phyloP scores from a whole-genome alignment of 106 monocot genomes.

The Ottelia alismoides region DNA sequence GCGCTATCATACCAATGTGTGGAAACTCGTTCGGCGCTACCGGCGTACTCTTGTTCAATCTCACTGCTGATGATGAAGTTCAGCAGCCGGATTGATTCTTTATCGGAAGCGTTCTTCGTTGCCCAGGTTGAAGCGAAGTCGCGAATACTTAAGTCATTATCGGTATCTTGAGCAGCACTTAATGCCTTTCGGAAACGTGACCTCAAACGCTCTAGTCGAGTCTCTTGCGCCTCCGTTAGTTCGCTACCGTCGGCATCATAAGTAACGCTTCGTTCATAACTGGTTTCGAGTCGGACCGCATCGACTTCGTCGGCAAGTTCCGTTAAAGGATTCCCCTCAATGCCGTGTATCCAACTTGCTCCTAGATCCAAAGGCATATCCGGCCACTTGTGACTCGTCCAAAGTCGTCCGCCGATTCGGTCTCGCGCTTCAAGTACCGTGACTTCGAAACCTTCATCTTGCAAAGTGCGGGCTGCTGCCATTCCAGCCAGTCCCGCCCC shows the following conservation, averaged over 20 bases:
- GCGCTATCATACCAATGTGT: slow-evolving; percentile 95
- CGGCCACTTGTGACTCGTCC: slow-evolving; percentile 61
- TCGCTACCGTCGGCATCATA: slow-evolving; percentile 56
- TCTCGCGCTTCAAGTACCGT: slow-evolving; percentile 78
- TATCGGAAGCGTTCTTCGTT: slow-evolving; percentile 59
- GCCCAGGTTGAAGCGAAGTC: slow-evolving; percentile 82
- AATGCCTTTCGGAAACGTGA: slow-evolving; percentile 69
- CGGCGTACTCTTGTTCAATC: slow-evolving; percentile 96
- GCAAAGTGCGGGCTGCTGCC: slow-evolving; percentile 71
- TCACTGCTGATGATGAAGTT: slow-evolving; percentile 87
- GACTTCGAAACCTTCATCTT: slow-evolving; percentile 69
- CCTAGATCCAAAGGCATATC: slow-evolving; percentile 81
- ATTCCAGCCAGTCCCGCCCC: slow-evolving; percentile 82
- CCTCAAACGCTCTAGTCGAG: slow-evolving; percentile 69
- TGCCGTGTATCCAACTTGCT: slow-evolving; percentile 76
- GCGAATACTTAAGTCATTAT: slow-evolving; percentile 67
- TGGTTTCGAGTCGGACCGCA: slow-evolving; percentile 52
- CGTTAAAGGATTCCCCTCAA: slow-evolving; percentile 71
- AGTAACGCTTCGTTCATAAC: slow-evolving; percentile 82
- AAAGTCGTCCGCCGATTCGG: slow-evolving; percentile 85
- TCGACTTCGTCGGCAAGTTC: slow-evolving; percentile 77
- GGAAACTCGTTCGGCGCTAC: slow-evolving; percentile 66
- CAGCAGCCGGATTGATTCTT: slow-evolving; percentile 64
- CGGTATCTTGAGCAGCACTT: no score
- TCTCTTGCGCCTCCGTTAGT: slow-evolving; percentile 48